These are phyloP conservation scores for Marasmius oreades DNA, from an alignment of 1,284 basidiomycete species.

Conservation along the genomic window DNA sequence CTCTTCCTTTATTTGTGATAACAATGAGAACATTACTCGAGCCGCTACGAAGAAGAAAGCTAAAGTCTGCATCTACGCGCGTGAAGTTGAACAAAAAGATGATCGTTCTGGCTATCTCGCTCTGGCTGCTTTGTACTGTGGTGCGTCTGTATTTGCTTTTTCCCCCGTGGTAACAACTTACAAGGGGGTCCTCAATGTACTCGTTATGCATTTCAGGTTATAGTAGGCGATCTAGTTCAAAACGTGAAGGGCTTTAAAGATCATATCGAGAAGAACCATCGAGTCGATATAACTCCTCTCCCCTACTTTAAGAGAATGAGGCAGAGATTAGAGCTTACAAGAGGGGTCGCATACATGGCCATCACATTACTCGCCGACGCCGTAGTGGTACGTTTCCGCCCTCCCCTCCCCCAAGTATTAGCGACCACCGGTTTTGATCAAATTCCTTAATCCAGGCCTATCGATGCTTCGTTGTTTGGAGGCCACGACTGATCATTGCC, in stretches of 20 bases:
- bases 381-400: conserved; percentile 2
- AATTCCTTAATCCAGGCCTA: not conserved
- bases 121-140: not conserved
- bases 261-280: not conserved
- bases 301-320: not conserved
- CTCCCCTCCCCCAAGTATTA: no score
- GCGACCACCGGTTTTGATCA: no score
- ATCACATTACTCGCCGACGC: conserved; percentile 5
- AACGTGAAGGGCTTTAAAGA: not conserved
- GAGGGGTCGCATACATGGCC: not conserved
- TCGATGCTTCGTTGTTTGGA: conserved; percentile 5
- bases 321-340: not conserved
- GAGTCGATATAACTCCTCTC: not conserved
- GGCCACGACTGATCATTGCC: not conserved
- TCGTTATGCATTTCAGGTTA: not conserved
- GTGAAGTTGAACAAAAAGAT: not conserved
- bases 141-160: not conserved
- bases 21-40: not conserved
- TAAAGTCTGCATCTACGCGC: not conserved
- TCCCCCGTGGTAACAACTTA: no score
- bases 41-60: not conserved
- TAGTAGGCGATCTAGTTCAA: not conserved
- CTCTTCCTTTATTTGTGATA: not conserved
- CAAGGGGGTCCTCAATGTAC: no score
- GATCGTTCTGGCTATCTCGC: not conserved